Percentiles rank a stretch among this genome's conserved stretches.
Evolutionary conservation across 2,329 filamentous ascomycete species (phyloP).

Genomic region (Exserohilum rostratum): DNA sequence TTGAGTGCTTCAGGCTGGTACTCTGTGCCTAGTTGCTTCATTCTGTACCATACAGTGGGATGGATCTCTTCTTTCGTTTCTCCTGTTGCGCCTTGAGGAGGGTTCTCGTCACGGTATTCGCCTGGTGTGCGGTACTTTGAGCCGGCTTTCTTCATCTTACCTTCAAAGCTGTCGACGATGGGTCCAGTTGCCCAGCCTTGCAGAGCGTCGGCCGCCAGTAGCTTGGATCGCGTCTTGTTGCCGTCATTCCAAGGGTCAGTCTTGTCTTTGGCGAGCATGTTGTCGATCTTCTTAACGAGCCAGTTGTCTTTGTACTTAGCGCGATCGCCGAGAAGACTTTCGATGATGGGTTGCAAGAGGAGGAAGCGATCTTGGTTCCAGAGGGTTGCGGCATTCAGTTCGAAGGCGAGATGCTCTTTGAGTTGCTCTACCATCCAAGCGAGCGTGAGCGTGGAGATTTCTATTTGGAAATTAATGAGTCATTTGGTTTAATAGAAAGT

Average conservation of each 20-base stretch:
- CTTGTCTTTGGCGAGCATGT: constrained; percentile 11
- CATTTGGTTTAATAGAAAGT: neutral
- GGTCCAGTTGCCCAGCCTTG: constrained; percentile 13
- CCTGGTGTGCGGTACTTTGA: constrained; percentile 9
- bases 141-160: constrained; percentile 5
- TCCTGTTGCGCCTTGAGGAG: neutral
- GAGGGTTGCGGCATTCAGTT: neutral
- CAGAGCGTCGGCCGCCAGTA: constrained; percentile 3
- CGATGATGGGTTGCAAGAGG: neutral
- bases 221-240: neutral
- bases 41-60: neutral
- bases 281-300: neutral
- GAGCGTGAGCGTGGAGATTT: constrained; percentile 40
- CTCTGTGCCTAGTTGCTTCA: neutral
- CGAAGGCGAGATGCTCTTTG: neutral
- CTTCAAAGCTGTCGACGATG: constrained; percentile 13
- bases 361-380: neutral
- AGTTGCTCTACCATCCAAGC: neutral
- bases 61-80: constrained; percentile 3
- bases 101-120: neutral
- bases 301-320: neutral
- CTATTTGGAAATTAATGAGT: constrained; percentile 28
- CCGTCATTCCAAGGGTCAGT: neutral
- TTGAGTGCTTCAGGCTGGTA: constrained; percentile 1
- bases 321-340: neutral